phyloP scores from a whole-genome alignment of 352 stramenopile genomes.

The Globisporangium spinosum region DNA sequence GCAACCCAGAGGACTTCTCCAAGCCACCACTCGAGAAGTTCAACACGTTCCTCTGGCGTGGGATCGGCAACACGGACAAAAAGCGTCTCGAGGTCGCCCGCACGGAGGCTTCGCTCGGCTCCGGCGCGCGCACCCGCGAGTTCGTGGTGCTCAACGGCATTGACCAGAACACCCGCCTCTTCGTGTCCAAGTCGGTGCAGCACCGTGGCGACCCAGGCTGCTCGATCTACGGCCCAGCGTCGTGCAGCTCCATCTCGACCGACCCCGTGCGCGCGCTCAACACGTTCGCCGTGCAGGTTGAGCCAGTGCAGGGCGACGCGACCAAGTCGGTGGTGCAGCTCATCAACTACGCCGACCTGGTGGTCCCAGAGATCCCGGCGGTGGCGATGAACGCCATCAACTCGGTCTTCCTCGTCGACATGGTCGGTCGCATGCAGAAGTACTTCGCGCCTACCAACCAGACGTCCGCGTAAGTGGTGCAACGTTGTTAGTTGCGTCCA shows the following conservation, averaged over 20 bases:
- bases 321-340: conserved; percentile 25
- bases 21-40: conserved; percentile 27
- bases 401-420: conserved; percentile 22
- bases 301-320: conserved; percentile 15
- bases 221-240: conserved; percentile 19
- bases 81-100: conserved; percentile 27
- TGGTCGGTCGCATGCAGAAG: conserved; percentile 21
- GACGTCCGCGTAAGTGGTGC: neutral
- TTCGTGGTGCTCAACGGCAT: conserved; percentile 20
- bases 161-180: conserved; percentile 11
- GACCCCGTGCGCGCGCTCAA: conserved; percentile 19
- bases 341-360: conserved; percentile 30
- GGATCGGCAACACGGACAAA: conserved; percentile 18
- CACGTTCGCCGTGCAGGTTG: conserved; percentile 21
- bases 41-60: conserved; percentile 24
- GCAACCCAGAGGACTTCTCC: conserved; percentile 29
- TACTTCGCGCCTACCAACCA: conserved; percentile 1
- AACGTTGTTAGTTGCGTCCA: neutral
- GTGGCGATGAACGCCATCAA: conserved; percentile 28
- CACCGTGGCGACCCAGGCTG: conserved; percentile 12
- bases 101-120: conserved; percentile 14
- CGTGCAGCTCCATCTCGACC: conserved; percentile 22
- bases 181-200: conserved; percentile 21
- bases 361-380: conserved; percentile 16
- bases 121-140: conserved; percentile 8